phyloP scores from a whole-genome alignment of 169 alveolate species.

The Cryptosporidium tyzzeri region DNA sequence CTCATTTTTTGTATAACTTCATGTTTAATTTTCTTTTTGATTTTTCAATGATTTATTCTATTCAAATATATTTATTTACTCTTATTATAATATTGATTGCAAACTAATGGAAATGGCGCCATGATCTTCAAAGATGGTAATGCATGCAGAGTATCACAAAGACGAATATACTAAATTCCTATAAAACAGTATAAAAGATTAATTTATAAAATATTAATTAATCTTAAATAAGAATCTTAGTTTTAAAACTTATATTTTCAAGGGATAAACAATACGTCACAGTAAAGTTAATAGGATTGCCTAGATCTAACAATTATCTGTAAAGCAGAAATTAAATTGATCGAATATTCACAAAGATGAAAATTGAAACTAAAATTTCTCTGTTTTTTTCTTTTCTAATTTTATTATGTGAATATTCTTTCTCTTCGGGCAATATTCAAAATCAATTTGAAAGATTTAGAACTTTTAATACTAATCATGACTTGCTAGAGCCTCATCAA shows the following conservation, averaged over 20 bases:
- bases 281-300: not conserved
- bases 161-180: not conserved
- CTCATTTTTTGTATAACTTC: not conserved
- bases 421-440: not conserved
- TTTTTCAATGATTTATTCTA: not conserved
- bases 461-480: not conserved
- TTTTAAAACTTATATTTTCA: not conserved
- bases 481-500: not conserved
- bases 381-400: not conserved
- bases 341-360: not conserved
- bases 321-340: not conserved
- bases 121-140: conserved; percentile 22
- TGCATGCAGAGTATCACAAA: not conserved
- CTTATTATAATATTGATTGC: not conserved
- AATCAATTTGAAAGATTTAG: not conserved
- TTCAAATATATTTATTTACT: not conserved
- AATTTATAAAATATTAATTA: not conserved
- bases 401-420: not conserved
- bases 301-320: not conserved
- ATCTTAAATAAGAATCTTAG: not conserved
- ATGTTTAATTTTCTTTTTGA: not conserved
- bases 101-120: conserved; percentile 6
- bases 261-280: not conserved
- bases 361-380: not conserved
- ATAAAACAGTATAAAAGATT: not conserved